Conservation (phyloP, 1,284 basidiomycete genomes). For the Cutaneotrichosporon cyanovorans region DNA sequence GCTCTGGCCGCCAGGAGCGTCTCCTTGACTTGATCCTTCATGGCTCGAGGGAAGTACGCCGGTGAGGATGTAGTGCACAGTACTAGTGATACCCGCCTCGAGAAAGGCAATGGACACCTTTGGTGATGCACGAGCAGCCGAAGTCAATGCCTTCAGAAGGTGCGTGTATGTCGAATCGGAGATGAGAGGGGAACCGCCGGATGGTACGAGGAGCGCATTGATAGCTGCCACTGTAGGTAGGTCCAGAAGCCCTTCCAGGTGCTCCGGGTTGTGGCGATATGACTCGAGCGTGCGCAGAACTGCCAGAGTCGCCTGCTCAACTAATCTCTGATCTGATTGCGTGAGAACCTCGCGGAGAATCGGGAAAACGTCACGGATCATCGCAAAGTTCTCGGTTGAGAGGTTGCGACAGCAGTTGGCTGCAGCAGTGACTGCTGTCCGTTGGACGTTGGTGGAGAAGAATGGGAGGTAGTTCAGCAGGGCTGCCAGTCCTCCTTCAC, state of each 20-base stretch:
- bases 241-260: conserved; percentile 77
- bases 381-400: conserved; percentile 72
- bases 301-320: conserved; percentile 86
- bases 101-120: conserved; percentile 76
- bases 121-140: conserved; percentile 74
- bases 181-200: conserved; percentile 74
- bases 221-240: conserved; percentile 73
- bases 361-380: conserved; percentile 82
- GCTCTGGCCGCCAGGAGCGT: conserved; percentile 55
- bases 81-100: conserved; percentile 82
- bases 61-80: conserved; percentile 84
- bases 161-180: conserved; percentile 79
- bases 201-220: conserved; percentile 73
- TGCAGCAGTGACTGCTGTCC: conserved; percentile 90
- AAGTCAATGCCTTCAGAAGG: conserved; percentile 76
- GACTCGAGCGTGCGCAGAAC: conserved; percentile 87
- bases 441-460: conserved; percentile 91
- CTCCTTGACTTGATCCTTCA: conserved; percentile 58
- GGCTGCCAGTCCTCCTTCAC: conserved; percentile 83
- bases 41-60: conserved; percentile 69
- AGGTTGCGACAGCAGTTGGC: conserved; percentile 91
- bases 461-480: conserved; percentile 90
- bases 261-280: conserved; percentile 73
- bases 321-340: conserved; percentile 85
- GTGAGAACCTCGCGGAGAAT: conserved; percentile 82